Percentiles rank a stretch among this genome's conserved stretches.
Conservation (phyloP, 306 rosid genomes). For the Fragaria ananassa region DNA sequence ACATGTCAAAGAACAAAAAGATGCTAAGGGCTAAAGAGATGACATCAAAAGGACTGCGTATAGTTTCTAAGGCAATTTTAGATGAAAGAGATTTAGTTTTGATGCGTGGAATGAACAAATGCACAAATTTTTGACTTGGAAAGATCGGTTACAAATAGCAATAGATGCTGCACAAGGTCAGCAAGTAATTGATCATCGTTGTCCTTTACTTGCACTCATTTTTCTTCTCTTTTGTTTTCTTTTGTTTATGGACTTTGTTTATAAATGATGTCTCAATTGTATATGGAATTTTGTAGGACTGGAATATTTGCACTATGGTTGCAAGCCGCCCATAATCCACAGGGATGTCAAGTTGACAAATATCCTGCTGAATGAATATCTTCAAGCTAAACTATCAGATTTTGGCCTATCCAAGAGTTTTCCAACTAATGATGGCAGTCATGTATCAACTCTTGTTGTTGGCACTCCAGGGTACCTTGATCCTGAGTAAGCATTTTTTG, state of each 20-base stretch:
- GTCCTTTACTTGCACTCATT: background rate
- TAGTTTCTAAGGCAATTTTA: too few species aligned
- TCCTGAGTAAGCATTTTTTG: too few species aligned
- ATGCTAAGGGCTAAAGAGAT: too few species aligned
- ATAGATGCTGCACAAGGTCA: conserved; percentile 7
- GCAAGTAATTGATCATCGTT: background rate
- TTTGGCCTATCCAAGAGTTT: conserved; percentile 37
- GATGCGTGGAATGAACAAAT: too few species aligned
- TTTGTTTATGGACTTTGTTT: background rate
- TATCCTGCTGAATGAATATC: conserved; percentile 27
- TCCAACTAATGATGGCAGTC: background rate
- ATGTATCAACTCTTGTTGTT: background rate
- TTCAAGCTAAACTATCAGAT: conserved; percentile 34
- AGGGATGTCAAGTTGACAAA: conserved; percentile 36
- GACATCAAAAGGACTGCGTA: too few species aligned
- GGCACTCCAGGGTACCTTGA: conserved; percentile 5
- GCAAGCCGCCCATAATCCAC: conserved; percentile 45
- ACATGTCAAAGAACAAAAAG: too few species aligned
- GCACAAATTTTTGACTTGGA: background rate
- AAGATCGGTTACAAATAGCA: conserved; percentile 17
- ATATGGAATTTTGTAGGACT: background rate
- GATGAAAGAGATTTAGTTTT: too few species aligned
- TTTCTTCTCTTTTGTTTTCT: too few species aligned
- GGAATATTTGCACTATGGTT: conserved; percentile 31
- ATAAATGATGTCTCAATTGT: background rate